Evolutionary conservation across 257 asterid genomes (phyloP), one percentile per base, ranked within the genome.

Genomic region (Misopates orontium): DNA sequence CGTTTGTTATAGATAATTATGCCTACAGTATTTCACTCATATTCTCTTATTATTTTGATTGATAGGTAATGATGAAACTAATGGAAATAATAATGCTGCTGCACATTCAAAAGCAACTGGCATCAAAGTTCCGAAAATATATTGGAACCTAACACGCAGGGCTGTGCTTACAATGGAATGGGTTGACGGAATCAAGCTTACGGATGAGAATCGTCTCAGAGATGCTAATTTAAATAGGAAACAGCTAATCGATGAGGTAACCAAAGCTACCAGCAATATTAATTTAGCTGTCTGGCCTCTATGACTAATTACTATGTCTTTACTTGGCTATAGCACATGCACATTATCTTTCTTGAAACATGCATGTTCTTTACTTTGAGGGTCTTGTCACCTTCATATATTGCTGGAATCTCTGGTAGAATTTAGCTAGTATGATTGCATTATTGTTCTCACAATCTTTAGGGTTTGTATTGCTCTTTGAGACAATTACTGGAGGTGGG

Each of bases 131-230:
- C 99, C 99, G 41, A 93, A 82, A 71, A 83, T 93, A 84, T 93
- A 93, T 69, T 90, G 99, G 97, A 85, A 83, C 42, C 74, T 90
- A 62, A 93, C 99, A 23, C 87, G 95, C 64, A 80, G 80, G 72
- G 92, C 84, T 60, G 99, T 93, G 48, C 99, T 93, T 60, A 90
- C 99, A 6, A 93, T 93, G 99, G 97, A 88, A 75, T 93, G 99
- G 99, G 66, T 90, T 59, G 97, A 93, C 81, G 97, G 97, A 65
- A 90, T 93, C 64, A 90, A 93, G 80, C 95, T 93, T 59, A 93
- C 97, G 4, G 82, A 93, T 83, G 80, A 77, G 66, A 66, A 40
- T 22, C 95, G 97, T 44, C 79, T 93, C 68, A 77, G 71, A 60
- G 83, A 86, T 50, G 99, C 97, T 65, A 24, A 67, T 78, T 80